These are phyloP conservation scores for Takashimella koratensis DNA, from an alignment of 1,284 basidiomycete species.

Conservation along the genomic window DNA sequence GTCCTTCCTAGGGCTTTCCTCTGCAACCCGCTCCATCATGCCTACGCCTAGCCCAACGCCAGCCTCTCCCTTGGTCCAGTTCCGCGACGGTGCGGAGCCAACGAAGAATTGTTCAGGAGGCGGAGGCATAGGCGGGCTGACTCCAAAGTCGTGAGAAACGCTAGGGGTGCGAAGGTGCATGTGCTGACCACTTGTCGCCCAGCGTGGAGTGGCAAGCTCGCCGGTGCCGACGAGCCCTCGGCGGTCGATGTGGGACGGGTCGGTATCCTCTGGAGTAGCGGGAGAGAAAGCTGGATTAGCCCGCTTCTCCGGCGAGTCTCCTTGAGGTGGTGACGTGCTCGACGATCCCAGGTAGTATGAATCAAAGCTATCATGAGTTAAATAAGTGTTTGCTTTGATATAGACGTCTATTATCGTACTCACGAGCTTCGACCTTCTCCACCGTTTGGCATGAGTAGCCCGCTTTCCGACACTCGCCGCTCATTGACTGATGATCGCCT, in stretches of 20 bases:
- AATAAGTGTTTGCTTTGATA: background rate
- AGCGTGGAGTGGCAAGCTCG: slow-evolving; percentile 94
- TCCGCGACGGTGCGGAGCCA: slow-evolving; percentile 11
- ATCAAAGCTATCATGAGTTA: slow-evolving; percentile 24
- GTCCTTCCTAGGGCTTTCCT: slow-evolving; percentile 21
- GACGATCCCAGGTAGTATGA: slow-evolving; percentile 24
- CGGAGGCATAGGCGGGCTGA: slow-evolving; percentile 20
- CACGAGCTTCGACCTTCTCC: background rate
- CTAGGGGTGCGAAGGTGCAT: slow-evolving; percentile 40
- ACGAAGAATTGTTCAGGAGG: slow-evolving; percentile 11
- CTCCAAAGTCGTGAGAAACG: slow-evolving; percentile 37
- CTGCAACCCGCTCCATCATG: slow-evolving; percentile 26
- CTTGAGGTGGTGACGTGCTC: background rate
- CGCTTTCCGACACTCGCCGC: slow-evolving; percentile 7
- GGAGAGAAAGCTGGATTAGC: slow-evolving; percentile 21
- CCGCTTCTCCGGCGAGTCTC: background rate
- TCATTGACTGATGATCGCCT: background rate
- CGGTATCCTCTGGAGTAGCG: slow-evolving; percentile 44
- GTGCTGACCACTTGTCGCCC: slow-evolving; percentile 56
- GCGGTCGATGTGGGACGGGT: slow-evolving; percentile 80
- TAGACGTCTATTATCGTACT: background rate
- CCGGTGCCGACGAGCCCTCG: slow-evolving; percentile 87
- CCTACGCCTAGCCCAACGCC: slow-evolving; percentile 22
- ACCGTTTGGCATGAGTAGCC: background rate
- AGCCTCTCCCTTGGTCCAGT: slow-evolving; percentile 14